Conservation (phyloP, 1,284 basidiomycete species). For the Fistulina hepatica region DNA sequence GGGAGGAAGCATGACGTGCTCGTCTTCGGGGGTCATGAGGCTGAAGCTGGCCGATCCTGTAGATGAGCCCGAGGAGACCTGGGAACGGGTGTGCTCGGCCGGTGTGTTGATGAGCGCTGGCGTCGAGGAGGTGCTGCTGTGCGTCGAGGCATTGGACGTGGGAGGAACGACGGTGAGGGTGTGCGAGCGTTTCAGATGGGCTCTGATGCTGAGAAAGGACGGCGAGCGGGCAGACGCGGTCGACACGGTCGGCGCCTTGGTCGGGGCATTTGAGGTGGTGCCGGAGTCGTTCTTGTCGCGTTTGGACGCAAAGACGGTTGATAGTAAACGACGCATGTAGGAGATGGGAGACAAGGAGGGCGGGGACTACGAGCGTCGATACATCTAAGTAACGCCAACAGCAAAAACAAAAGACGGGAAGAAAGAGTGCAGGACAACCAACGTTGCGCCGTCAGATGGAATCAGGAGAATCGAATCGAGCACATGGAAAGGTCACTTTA, state of each 20-base stretch:
- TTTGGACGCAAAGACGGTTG: slow-evolving; percentile 39
- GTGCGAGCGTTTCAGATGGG: background rate
- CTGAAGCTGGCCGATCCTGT: slow-evolving; percentile 45
- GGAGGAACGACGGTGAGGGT: slow-evolving; percentile 10
- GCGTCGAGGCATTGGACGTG: slow-evolving; percentile 12
- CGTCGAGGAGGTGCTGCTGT: slow-evolving; percentile 15
- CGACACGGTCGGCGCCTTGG: too few relatives aligned
- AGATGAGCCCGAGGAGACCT: slow-evolving; percentile 48
- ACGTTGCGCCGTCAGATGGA: too few relatives aligned
- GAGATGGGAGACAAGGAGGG: slow-evolving; percentile 1
- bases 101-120: slow-evolving; percentile 25
- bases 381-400: too few relatives aligned
- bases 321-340: slow-evolving; percentile 41
- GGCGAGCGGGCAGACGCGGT: slow-evolving; percentile 14
- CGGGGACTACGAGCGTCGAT: too few relatives aligned
- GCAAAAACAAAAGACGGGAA: too few relatives aligned
- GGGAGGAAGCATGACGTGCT: slow-evolving; percentile 26
- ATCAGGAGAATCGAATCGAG: too few relatives aligned
- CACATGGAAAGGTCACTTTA: background rate
- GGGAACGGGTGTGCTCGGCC: too few relatives aligned
- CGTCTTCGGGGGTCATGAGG: slow-evolving; percentile 52
- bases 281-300: slow-evolving; percentile 37
- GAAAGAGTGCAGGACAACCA: too few relatives aligned
- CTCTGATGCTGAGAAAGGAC: slow-evolving; percentile 10
- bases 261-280: slow-evolving; percentile 11